Evolutionary conservation across 2,329 filamentous ascomycete species (phyloP).

Genomic region (Pseudogymnoascus sp.): DNA sequence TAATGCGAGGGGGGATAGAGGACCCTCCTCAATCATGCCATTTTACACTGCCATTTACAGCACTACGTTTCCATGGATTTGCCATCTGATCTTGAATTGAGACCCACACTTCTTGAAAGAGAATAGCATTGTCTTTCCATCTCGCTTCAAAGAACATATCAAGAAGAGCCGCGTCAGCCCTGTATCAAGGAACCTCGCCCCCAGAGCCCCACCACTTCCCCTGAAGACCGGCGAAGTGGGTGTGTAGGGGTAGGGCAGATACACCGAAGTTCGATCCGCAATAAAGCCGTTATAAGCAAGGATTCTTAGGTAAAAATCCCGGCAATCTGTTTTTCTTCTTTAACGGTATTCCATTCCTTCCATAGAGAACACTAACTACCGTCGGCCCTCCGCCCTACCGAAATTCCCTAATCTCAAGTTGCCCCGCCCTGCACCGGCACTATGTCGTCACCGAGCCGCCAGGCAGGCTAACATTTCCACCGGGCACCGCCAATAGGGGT

Average conservation of each 20-base stretch:
- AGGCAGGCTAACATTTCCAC: neutral
- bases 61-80: neutral
- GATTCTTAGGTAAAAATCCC: neutral
- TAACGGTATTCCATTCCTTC: neutral
- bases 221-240: neutral
- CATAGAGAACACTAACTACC: neutral
- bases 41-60: neutral
- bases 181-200: neutral
- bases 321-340: neutral
- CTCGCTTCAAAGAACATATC: neutral
- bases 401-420: neutral
- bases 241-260: neutral
- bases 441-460: neutral
- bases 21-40: neutral
- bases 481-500: neutral
- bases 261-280: neutral
- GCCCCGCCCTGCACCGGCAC: neutral
- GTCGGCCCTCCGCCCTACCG: neutral
- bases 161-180: neutral
- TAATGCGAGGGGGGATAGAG: neutral
- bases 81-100: neutral
- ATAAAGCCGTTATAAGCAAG: neutral
- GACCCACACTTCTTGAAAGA: neutral
- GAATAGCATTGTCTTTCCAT: neutral
- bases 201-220: neutral